Evolutionary conservation across 2,329 filamentous ascomycete species (phyloP).

Genomic region (Fusarium beomiforme): DNA sequence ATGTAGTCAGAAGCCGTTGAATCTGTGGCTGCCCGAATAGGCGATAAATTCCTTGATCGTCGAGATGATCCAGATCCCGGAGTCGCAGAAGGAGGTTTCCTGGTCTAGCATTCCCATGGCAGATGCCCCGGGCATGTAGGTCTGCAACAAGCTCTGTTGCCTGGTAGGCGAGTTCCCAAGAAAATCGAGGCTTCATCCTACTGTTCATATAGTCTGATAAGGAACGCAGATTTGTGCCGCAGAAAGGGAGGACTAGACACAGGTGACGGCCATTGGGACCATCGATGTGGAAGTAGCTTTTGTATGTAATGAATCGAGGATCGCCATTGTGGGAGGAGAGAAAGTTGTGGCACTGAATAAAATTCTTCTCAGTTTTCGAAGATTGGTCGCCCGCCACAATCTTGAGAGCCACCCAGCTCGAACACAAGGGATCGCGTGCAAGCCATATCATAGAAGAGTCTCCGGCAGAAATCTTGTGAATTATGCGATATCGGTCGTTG

Average conservation of each 20-base stretch:
- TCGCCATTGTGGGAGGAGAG: accelerated
- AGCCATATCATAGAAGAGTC: neutral
- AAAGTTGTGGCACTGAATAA: neutral
- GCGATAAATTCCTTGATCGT: neutral
- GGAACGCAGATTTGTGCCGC: neutral
- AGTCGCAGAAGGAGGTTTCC: neutral
- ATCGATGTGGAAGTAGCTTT: neutral
- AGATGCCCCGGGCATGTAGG: neutral
- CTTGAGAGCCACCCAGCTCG: neutral
- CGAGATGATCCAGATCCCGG: neutral
- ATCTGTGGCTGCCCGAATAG: neutral
- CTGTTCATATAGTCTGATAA: neutral
- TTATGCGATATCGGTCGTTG: neutral
- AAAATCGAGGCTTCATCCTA: neutral
- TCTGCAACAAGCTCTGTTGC: neutral
- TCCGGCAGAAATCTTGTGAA: neutral
- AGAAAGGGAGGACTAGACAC: neutral
- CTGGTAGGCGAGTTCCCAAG: neutral
- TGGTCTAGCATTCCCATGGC: neutral
- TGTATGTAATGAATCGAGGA: neutral
- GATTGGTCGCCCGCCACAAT: neutral
- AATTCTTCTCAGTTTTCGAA: neutral
- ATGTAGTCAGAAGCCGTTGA: neutral
- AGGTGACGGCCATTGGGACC: neutral
- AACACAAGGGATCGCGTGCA: neutral